Base-by-base conservation (phyloP, 2,329 filamentous ascomycete species). In the Ophiostoma montium region DNA sequence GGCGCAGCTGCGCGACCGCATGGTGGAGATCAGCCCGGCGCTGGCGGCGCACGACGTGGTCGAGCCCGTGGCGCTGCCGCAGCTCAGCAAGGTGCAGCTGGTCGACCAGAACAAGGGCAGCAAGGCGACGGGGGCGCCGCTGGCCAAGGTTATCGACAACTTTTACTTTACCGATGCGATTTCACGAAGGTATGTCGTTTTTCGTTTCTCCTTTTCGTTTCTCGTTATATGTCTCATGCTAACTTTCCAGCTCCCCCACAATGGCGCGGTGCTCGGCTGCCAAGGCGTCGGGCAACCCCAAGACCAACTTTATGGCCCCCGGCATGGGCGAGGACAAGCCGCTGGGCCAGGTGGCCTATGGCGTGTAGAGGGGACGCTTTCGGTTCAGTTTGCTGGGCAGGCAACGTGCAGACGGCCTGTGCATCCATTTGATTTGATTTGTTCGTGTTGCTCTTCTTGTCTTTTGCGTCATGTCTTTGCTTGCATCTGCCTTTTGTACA, bases 91-190 rank as follows among this genome's bases (percentile, higher is more conserved):
- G 75, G 84, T 95, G 51, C 90, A 96, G 68, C 74, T 98, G 51
- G 86, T 95, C 48, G 92, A 96, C 63, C 86, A 94, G 68, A 96
- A 96, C 74, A 95, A 92, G 78, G 88, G 86, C 44, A 69, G 79
- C 46, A 83, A 86, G 67, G 61, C 75, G n/a, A 82, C 72, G 36
- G 81, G 80, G n/a, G 68, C 74, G 58, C 78, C 85, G 30, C 74
- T 98, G 60, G 86, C 81, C 73, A 86, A 85, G 68, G 80, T 84
- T 50, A 86, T 98, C 59, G 82, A 95, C 60, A 86, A 98, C 72
- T 98, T 98, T 67, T 98, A 89, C 72, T 95, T 96, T 69, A 98
- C 92, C 65, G 90, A 98, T 68, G 80, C 83, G 51, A 95, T 98
- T 66, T 94, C 89, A 35, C 82, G 92, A 76, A 95, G 87, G 87